Conservation (phyloP, 805 yeast genomes). For the Tetrapisispora pingtungensis region DNA sequence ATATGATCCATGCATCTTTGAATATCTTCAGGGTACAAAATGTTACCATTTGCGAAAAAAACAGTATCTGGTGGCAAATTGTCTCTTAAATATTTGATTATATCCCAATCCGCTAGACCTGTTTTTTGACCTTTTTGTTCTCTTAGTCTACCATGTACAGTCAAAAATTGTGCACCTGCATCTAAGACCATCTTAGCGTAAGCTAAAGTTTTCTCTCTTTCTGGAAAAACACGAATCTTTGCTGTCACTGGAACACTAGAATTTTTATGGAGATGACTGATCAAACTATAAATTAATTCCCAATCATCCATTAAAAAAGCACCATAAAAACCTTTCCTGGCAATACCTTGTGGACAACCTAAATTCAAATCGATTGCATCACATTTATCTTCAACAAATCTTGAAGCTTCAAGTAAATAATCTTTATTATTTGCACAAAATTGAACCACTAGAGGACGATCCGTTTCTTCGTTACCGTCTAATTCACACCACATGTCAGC, state of each 20-base stretch:
- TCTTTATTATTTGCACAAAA: conserved; percentile 96
- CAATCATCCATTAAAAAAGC: conserved; percentile 96
- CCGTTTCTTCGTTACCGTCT: conserved; percentile 63
- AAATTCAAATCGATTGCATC: conserved; percentile 93
- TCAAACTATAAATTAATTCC: conserved; percentile 66
- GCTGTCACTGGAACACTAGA: conserved; percentile 88
- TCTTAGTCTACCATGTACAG: conserved; percentile 91
- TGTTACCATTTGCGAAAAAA: conserved; percentile 88
- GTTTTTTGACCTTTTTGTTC: conserved; percentile 97
- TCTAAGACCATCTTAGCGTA: conserved; percentile 82
- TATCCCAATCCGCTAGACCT: conserved; percentile 90
- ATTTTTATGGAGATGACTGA: conserved; percentile 62
- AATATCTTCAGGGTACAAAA: conserved; percentile 81
- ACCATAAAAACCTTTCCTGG: conserved; percentile 89
- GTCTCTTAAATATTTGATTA: conserved; percentile 63
- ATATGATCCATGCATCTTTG: conserved; percentile 54
- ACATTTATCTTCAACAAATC: conserved; percentile 66
- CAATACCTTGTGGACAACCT: conserved; percentile 98
- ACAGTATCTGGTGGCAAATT: conserved; percentile 73
- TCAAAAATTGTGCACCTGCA: conserved; percentile 93
- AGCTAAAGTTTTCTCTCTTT: conserved; percentile 67
- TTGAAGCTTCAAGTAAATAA: conserved; percentile 70
- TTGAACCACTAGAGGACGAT: conserved; percentile 86
- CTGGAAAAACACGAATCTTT: conserved; percentile 82
- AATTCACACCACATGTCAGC: conserved; percentile 56